Percentiles rank a stretch among this genome's conserved stretches.
phyloP scores from a whole-genome alignment of 2,329 filamentous ascomycete species.

The Curvularia verruculosa region DNA sequence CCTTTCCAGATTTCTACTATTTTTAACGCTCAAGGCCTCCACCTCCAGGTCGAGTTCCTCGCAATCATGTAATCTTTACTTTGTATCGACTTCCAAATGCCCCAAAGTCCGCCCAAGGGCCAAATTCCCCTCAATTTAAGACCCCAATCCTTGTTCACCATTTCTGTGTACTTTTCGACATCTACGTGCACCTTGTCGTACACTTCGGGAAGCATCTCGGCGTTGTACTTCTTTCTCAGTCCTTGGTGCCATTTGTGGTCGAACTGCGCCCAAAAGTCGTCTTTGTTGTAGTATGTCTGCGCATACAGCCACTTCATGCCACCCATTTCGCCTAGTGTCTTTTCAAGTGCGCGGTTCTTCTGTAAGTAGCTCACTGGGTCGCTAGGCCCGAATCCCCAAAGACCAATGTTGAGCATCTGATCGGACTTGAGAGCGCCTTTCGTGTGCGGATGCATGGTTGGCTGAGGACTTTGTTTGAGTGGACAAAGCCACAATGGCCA shows the following conservation, averaged over 20 bases:
- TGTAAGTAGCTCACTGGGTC: constrained; percentile 52
- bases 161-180: constrained; percentile 38
- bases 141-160: constrained; percentile 33
- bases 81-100: constrained; percentile 48
- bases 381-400: constrained; percentile 76
- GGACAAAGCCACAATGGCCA: constrained; percentile 59
- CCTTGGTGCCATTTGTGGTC: constrained; percentile 65
- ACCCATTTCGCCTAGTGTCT: constrained; percentile 62
- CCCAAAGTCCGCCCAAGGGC: constrained; percentile 49
- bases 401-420: constrained; percentile 62
- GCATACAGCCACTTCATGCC: constrained; percentile 76
- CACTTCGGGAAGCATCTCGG: constrained; percentile 65
- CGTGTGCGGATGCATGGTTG: constrained; percentile 45
- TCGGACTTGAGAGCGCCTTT: constrained; percentile 36
- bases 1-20: neutral
- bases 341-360: constrained; percentile 66
- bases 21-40: constrained; percentile 12
- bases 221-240: constrained; percentile 64
- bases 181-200: constrained; percentile 69
- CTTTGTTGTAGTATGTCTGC: constrained; percentile 70
- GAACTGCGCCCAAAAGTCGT: constrained; percentile 72
- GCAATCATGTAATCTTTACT: constrained; percentile 47
- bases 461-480: constrained; percentile 44
- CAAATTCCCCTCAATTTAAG: constrained; percentile 37
- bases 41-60: constrained; percentile 44